A percentile compares a stretch with the other conserved stretches of the same genome.
phyloP scores from a whole-genome alignment of 257 asterid genomes.

The Scutellaria galericulata region DNA sequence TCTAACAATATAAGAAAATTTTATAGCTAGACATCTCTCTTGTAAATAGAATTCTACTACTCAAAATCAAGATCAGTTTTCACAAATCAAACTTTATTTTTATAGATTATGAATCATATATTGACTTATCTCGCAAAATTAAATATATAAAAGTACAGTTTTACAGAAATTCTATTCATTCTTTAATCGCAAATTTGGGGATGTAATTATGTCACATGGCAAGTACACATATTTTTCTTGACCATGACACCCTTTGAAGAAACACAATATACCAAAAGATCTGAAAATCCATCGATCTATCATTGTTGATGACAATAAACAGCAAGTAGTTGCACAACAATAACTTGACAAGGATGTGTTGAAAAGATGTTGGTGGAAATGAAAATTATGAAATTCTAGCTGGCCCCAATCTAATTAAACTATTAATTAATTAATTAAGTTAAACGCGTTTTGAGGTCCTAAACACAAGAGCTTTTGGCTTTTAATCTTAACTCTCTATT shows the following conservation, averaged over 20 bases:
- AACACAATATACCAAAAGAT: constrained; percentile 25
- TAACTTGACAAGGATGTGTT: constrained; percentile 25
- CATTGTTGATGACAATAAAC: constrained; percentile 19
- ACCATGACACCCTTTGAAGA: constrained; percentile 17
- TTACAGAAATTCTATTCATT: too few species aligned
- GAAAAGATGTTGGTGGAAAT: constrained; percentile 6
- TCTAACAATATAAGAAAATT: too few species aligned
- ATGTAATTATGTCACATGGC: constrained; percentile 13
- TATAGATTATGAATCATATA: too few species aligned
- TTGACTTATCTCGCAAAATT: too few species aligned
- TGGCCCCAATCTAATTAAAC: not conserved
- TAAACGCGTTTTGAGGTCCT: not conserved
- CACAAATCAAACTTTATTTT: too few species aligned
- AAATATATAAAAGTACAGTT: too few species aligned
- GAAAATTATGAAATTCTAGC: not conserved
- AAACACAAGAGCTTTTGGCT: not conserved
- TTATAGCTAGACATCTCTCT: too few species aligned
- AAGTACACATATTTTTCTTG: not conserved
- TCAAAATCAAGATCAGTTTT: too few species aligned
- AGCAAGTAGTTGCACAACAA: constrained; percentile 16
- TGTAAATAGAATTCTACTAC: too few species aligned
- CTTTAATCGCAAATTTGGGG: not conserved
- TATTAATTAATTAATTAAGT: not conserved
- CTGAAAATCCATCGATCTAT: not conserved
- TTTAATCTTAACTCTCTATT: too few species aligned